These are phyloP conservation scores for Chaetothyriales sp. DNA, from an alignment of 2,329 filamentous ascomycete genomes.

Conservation along the genomic window DNA sequence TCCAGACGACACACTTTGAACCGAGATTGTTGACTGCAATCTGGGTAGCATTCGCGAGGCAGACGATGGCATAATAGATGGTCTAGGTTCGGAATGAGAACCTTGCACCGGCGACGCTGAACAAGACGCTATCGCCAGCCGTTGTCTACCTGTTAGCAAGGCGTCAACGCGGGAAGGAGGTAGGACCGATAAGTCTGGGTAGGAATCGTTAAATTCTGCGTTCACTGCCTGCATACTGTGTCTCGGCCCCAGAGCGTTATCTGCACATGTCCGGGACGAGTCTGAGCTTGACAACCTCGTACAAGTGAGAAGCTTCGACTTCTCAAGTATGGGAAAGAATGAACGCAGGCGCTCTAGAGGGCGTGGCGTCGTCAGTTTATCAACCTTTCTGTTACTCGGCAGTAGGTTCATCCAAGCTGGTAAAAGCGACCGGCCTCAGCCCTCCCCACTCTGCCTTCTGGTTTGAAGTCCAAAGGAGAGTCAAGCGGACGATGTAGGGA, in stretches of 20 bases:
- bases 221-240: neutral
- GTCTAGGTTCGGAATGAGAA: neutral
- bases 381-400: conserved; percentile 3
- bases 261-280: neutral
- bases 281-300: neutral
- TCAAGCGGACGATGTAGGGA: conserved; percentile 5
- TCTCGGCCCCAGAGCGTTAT: neutral
- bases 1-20: neutral
- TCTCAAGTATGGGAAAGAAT: neutral
- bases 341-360: neutral
- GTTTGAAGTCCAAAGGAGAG: conserved; percentile 4
- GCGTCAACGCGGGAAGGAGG: neutral
- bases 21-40: neutral
- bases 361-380: neutral
- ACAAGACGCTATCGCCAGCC: neutral
- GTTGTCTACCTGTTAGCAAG: neutral
- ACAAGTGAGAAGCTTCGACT: neutral
- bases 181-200: neutral
- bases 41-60: neutral
- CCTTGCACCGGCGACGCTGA: neutral
- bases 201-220: neutral
- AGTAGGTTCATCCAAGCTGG: conserved; percentile 13
- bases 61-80: neutral
- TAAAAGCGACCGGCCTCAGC: neutral
- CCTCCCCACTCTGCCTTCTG: conserved; percentile 1